Evolutionary conservation across 2,329 filamentous ascomycete genomes (phyloP).

Genomic region (Cladosporium colombiae): DNA sequence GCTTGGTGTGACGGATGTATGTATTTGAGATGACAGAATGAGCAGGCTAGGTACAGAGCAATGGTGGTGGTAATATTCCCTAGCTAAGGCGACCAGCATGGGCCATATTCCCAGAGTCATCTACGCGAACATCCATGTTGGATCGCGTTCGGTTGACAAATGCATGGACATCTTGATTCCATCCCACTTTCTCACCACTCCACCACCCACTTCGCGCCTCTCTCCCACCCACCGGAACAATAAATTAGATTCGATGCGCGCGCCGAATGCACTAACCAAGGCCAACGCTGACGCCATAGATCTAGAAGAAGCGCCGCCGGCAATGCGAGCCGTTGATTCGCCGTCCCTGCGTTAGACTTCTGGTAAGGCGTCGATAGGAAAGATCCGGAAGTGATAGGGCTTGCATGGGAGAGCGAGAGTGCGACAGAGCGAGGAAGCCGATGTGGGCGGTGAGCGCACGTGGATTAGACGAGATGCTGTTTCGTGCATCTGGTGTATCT

Average conservation of each 20-base stretch:
- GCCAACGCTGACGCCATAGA: conserved; percentile 16
- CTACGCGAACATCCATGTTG: neutral
- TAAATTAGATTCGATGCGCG: conserved; percentile 15
- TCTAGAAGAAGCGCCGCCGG: conserved; percentile 12
- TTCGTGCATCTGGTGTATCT: neutral
- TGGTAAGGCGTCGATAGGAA: conserved; percentile 1
- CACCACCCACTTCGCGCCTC: neutral
- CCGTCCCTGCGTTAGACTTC: neutral
- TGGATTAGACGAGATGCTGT: neutral
- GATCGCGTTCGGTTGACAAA: conserved; percentile 5
- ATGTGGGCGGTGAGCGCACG: conserved; percentile 3
- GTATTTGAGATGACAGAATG: neutral
- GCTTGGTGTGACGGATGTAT: neutral
- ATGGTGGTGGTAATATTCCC: neutral
- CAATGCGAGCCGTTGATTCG: neutral
- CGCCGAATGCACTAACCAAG: conserved; percentile 5
- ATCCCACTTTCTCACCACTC: conserved; percentile 7
- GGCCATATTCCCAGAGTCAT: neutral
- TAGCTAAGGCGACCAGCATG: neutral
- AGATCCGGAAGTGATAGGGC: neutral
- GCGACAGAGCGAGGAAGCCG: neutral
- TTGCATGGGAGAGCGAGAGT: neutral
- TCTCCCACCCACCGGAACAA: conserved; percentile 7
- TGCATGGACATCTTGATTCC: neutral
- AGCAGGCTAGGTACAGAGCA: neutral